phyloP scores from a whole-genome alignment of 2,329 filamentous ascomycete species.

The Colletotrichum sp. region DNA sequence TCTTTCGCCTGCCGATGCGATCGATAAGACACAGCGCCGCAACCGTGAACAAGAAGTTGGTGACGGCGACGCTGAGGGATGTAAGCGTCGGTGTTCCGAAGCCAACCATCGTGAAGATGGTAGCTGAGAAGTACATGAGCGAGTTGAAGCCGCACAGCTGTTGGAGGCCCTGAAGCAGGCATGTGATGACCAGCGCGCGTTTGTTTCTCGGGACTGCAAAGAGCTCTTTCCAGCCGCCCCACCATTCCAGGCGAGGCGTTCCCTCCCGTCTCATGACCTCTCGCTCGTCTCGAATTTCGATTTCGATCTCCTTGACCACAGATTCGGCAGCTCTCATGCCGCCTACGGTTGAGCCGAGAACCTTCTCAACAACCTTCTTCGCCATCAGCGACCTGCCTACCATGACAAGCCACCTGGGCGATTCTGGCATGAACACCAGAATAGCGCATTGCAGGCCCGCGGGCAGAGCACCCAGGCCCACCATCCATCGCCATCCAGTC shows the following conservation, averaged over 20 bases:
- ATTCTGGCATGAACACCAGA: slow-evolving; percentile 81
- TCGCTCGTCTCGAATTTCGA: slow-evolving; percentile 74
- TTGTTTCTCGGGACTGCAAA: slow-evolving; percentile 67
- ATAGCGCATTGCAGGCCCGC: slow-evolving; percentile 74
- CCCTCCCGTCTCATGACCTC: slow-evolving; percentile 56
- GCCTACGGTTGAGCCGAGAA: slow-evolving; percentile 61
- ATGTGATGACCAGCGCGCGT: slow-evolving; percentile 82
- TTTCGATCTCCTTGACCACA: slow-evolving; percentile 73
- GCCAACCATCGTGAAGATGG: slow-evolving; percentile 78
- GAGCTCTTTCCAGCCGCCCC: slow-evolving; percentile 58
- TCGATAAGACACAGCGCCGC: slow-evolving; percentile 80
- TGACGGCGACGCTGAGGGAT: slow-evolving; percentile 79
- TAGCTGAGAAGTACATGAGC: slow-evolving; percentile 90
- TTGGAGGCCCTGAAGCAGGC: slow-evolving; percentile 84
- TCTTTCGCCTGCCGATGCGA: slow-evolving; percentile 77
- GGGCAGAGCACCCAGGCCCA: slow-evolving; percentile 82
- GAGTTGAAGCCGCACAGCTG: slow-evolving; percentile 92
- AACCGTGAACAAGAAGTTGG: slow-evolving; percentile 83
- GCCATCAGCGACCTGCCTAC: slow-evolving; percentile 68
- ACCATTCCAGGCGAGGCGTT: slow-evolving; percentile 38
- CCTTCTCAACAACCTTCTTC: slow-evolving; percentile 65
- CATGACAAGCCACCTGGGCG: slow-evolving; percentile 85
- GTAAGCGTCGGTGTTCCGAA: slow-evolving; percentile 82
- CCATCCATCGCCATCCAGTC: slow-evolving; percentile 89
- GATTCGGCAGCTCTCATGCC: slow-evolving; percentile 56